Evolutionary conservation across 495 filamentous ascomycete genomes (phyloP).

Genomic region (Durotheca rogersii): DNA sequence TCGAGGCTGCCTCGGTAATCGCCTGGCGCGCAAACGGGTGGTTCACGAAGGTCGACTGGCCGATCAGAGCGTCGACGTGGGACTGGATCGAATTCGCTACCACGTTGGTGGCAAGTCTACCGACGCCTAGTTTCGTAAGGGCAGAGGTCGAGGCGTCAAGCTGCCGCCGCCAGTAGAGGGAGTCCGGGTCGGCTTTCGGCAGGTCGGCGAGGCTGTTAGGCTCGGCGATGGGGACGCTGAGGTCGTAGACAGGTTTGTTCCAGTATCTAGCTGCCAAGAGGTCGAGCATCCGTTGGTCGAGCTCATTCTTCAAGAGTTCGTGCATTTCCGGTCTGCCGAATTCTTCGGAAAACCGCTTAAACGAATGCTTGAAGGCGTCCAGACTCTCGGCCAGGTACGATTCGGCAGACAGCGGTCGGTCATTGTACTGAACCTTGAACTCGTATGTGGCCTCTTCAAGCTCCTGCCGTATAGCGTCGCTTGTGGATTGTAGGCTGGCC

Average conservation of each 20-base stretch:
- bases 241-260: constrained; percentile 90
- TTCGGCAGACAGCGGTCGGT: constrained; percentile 89
- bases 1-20: constrained; percentile 82
- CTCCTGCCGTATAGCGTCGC: constrained; percentile 90
- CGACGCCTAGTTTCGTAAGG: constrained; percentile 90
- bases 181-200: constrained; percentile 78
- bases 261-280: constrained; percentile 94
- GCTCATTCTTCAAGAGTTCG: constrained; percentile 83
- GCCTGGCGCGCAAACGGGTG: constrained; percentile 91
- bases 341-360: constrained; percentile 84
- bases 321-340: constrained; percentile 90
- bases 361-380: constrained; percentile 96
- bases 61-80: constrained; percentile 76
- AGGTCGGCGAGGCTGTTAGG: constrained; percentile 72
- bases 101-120: constrained; percentile 85
- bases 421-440: constrained; percentile 99
- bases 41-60: constrained; percentile 75
- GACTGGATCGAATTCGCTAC: constrained; percentile 84
- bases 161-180: constrained; percentile 88
- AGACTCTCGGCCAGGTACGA: constrained; percentile 93
- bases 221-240: constrained; percentile 61
- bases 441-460: constrained; percentile 97
- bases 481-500: constrained; percentile 79
- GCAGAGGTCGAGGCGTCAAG: constrained; percentile 89
- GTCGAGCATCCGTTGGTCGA: constrained; percentile 94